These are phyloP conservation scores for Nicotiana noctiflora DNA, from an alignment of 257 asterid species.

Conservation along the genomic window DNA sequence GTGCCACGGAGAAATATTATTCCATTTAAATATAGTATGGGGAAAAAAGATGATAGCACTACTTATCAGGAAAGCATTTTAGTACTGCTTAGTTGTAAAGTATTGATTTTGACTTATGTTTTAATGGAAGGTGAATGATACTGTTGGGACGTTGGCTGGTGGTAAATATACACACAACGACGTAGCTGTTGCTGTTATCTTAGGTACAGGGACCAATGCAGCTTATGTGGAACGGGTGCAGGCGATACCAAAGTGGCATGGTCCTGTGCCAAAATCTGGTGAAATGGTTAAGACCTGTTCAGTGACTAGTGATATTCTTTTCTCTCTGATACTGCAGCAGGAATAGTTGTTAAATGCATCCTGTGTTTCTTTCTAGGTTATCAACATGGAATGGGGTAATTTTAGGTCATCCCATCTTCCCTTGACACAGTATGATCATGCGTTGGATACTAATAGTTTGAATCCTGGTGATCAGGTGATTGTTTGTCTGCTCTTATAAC, in stretches of 20 bases:
- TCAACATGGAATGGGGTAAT: slow-evolving; percentile 98
- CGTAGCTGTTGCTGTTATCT: slow-evolving; percentile 66
- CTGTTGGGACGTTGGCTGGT: slow-evolving; percentile 88
- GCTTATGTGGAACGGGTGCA: slow-evolving; percentile 87
- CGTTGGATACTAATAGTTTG: slow-evolving; percentile 65
- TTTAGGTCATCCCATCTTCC: slow-evolving; percentile 91
- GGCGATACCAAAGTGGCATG: slow-evolving; percentile 94
- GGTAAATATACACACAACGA: slow-evolving; percentile 60
- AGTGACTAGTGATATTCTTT: background rate
- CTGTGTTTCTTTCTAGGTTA: slow-evolving; percentile 41
- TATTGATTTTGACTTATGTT: slow-evolving; percentile 10
- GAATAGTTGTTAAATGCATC: background rate
- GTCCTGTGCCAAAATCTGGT: slow-evolving; percentile 76
- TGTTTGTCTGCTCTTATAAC: background rate
- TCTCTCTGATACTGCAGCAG: background rate
- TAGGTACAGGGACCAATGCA: slow-evolving; percentile 93
- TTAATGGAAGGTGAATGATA: slow-evolving; percentile 69
- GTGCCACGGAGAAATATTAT: background rate
- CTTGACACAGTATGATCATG: slow-evolving; percentile 61
- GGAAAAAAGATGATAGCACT: background rate
- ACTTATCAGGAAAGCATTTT: background rate
- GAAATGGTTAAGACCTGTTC: slow-evolving; percentile 58
- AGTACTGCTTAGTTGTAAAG: background rate
- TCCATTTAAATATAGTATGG: background rate
- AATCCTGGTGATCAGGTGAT: slow-evolving; percentile 84